A percentile compares a stretch with the other conserved stretches of the same genome.
Conservation (phyloP, 2,329 filamentous ascomycete genomes). For the Fusarium veterinarium region DNA sequence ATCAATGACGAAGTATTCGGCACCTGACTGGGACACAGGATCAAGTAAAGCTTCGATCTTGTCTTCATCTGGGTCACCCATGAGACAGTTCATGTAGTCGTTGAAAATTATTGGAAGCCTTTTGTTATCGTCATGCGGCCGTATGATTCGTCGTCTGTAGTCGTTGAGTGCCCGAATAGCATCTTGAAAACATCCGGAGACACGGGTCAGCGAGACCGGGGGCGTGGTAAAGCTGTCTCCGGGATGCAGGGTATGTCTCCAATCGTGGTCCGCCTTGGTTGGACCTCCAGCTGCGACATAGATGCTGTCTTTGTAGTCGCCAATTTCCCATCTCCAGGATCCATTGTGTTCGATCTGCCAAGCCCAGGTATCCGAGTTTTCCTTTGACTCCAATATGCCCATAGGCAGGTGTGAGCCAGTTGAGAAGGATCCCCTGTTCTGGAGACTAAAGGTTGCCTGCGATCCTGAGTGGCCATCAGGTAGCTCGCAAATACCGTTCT, state of each 20-base stretch:
- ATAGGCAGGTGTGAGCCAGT: constrained; percentile 46
- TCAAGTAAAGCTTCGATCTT: constrained; percentile 48
- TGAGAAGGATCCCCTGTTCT: constrained; percentile 47
- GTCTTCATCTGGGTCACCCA: constrained; percentile 51
- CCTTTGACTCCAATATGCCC: constrained; percentile 40
- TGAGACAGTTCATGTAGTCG: constrained; percentile 55
- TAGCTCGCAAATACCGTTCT: not conserved
- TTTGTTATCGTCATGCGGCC: constrained; percentile 46
- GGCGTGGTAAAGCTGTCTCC: constrained; percentile 42
- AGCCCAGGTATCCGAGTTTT: constrained; percentile 43
- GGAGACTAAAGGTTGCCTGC: constrained; percentile 18
- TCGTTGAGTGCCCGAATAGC: constrained; percentile 45
- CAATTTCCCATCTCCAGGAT: constrained; percentile 52
- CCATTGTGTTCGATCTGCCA: constrained; percentile 53
- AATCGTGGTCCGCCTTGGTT: constrained; percentile 44
- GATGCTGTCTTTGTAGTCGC: constrained; percentile 49
- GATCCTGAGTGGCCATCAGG: not conserved
- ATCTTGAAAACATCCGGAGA: constrained; percentile 36
- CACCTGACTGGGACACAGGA: constrained; percentile 46
- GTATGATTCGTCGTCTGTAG: constrained; percentile 47
- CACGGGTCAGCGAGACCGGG: constrained; percentile 39
- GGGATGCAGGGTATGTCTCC: constrained; percentile 40
- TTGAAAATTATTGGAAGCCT: constrained; percentile 51
- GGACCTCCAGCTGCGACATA: constrained; percentile 48
- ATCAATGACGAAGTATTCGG: constrained; percentile 53